Evolutionary conservation across 1,284 basidiomycete genomes (phyloP), one percentile per base, ranked within the genome.

Genomic region (Ustilago vetiveriae): DNA sequence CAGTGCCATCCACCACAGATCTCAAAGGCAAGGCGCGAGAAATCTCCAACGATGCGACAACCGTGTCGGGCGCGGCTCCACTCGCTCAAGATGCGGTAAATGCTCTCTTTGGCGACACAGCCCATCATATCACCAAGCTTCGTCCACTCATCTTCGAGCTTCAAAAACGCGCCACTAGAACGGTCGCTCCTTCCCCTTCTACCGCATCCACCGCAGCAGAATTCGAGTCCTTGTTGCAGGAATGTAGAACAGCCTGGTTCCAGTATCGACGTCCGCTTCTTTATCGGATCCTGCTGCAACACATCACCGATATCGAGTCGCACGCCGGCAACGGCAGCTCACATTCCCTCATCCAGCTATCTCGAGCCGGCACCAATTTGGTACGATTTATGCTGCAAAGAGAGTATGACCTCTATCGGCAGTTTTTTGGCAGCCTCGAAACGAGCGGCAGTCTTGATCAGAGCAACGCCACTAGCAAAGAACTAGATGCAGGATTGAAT

Each of bases 191-290:
- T 6, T 33, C 59, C 21, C 16, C 50, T 9, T 16, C 49, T 1
- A 47, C 22, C 35, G 47, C 59, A 13, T 62, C 56, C 8, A 68
- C 62, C 3, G 60, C 74, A 11, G 55, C 67, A 32, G 75, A 77
- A 33, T 75, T 68, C 35, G 51, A 58, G 10, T 63, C 74, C 2
- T 35, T 74, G 24, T 58, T 77, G 6, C 49, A 60, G n/a, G 75
- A 77, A 35, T 74, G 69, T 40, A 52, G 54, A 8, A 22, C 39
- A 3, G 69, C 75, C n/a, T 77, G 70, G 53, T 74, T 66, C 27
- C 53, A 71, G 23, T 38, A 57, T 17, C 62, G 75, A 7, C 40
- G 60, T n/a, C 54, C 62, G 8, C 38, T 69, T 16, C 55, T 75
- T 10, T 42, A 51, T 6, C 59, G 62, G 16, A 24, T 69, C 14